Conservation (phyloP, 139 green algal species). For the Chlorella sorokiniana region DNA sequence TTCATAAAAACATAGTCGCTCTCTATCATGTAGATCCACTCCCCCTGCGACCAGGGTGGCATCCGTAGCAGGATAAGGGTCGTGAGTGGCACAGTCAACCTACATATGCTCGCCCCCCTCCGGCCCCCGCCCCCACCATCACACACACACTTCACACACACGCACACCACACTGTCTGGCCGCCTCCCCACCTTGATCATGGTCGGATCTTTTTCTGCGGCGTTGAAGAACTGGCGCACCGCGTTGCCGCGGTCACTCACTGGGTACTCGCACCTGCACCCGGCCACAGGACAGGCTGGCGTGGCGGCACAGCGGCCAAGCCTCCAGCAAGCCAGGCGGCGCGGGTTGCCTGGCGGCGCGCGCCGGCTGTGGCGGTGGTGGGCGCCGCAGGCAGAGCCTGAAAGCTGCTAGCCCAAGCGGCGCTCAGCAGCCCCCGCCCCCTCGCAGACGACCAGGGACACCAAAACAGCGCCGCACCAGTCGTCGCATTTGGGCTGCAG, state of each 20-base stretch:
- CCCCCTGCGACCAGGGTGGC: conserved; percentile 27
- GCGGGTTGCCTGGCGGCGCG: too few species aligned
- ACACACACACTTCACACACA: not conserved
- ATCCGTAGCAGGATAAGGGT: too few species aligned
- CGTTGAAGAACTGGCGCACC: conserved; percentile 71
- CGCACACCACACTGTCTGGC: not conserved
- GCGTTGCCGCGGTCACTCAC: conserved; percentile 81
- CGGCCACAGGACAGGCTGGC: not conserved
- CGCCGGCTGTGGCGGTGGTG: too few species aligned
- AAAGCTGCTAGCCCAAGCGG: too few species aligned
- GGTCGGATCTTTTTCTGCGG: conserved; percentile 43
- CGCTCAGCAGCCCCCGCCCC: too few species aligned
- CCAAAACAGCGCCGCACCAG: conserved; percentile 46
- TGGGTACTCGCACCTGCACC: conserved; percentile 71
- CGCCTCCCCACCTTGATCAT: conserved; percentile 54
- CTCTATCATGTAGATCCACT: conserved; percentile 82
- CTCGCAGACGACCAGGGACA: not conserved
- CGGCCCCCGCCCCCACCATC: not conserved
- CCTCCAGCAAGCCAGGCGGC: too few species aligned
- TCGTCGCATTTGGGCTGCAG: conserved; percentile 62
- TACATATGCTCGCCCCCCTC: too few species aligned
- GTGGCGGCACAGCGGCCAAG: not conserved
- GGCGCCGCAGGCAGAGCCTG: too few species aligned
- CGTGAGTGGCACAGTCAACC: too few species aligned
- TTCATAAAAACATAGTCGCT: conserved; percentile 82